phyloP scores from a whole-genome alignment of 2,329 filamentous ascomycete genomes.

The Phialemonium atrogriseum region DNA sequence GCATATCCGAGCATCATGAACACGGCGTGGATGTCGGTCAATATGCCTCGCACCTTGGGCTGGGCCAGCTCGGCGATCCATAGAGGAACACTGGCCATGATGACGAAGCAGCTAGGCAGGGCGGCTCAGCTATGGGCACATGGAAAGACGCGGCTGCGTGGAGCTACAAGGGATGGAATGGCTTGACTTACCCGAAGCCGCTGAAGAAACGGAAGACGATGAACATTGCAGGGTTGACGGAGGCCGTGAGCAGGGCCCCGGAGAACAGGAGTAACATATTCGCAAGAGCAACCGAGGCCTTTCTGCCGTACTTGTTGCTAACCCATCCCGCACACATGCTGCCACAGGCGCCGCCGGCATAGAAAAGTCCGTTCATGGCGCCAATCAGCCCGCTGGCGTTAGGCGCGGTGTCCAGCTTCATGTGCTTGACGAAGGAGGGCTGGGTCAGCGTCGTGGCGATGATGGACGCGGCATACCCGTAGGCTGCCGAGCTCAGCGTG shows the following conservation, averaged over 20 bases:
- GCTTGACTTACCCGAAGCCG: not conserved
- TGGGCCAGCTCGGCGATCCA: not conserved
- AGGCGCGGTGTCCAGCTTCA: not conserved
- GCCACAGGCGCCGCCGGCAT: not conserved
- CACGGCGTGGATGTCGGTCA: not conserved
- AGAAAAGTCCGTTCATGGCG: not conserved
- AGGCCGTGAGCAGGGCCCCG: not conserved
- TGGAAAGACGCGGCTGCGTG: too few species aligned
- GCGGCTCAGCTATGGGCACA: too few species aligned
- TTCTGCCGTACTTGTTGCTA: not conserved
- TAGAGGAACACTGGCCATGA: too few species aligned
- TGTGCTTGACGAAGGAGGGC: not conserved
- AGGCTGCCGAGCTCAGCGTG: too few species aligned
- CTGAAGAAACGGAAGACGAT: constrained; percentile 1
- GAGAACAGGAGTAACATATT: not conserved
- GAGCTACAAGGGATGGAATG: not conserved
- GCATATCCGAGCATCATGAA: not conserved
- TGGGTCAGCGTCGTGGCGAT: not conserved
- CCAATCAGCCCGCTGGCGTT: not conserved
- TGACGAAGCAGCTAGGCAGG: too few species aligned
- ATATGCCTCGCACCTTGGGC: not conserved
- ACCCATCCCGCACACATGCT: not conserved
- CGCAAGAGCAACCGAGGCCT: not conserved
- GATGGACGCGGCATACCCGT: not conserved
- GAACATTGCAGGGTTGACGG: not conserved